Evolutionary conservation across 345 rosid species (phyloP), one percentile per base, ranked within the genome.

Genomic region (Zanthoxylum bungeanum): DNA sequence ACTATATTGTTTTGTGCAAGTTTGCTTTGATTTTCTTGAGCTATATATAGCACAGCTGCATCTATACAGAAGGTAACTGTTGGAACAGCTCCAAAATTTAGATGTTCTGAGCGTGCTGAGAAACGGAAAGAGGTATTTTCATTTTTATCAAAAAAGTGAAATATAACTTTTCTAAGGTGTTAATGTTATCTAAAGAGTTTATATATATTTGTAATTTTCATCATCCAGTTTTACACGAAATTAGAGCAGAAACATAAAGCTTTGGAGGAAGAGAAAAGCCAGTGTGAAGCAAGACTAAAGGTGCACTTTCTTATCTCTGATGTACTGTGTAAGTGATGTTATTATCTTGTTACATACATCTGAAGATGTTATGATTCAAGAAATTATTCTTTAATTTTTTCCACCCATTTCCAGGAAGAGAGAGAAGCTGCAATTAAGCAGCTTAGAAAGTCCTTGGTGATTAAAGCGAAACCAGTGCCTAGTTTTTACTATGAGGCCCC

Each of bases 401-500:
- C 34, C 40, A n/a, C 16, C 52, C 21, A 22, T 79, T 56, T 85
- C n/a, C 68, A 92, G 99, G 99, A 93, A 84, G 99, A 96, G 84
- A 92, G 87, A 85, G 95, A 93, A 65, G 97, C 98, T 31, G 97
- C 90, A 17, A 81, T 96, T 65, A 91, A 86, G 81, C 94, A 89
- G 81, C 93, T 96, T 55, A 86, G 99, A 76, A 96, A 80, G 88
- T 84, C 36, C 86, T 79, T 96, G 90, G 85, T 83, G 44, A 69
- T 86, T 63, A 96, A 77, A 81, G 99, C 99, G 24, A 93, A 93
- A 33, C 99, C 99, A 0, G 89, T 96, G 40, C 99, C 99, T 8
- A 88, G 74, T 84, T 96, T 96, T 81, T 93, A 96, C 85, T 87
- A 96, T 19, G 97, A 93, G 72, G 82, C 78, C 1, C 95, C 99